Evolutionary conservation across 352 stramenopile species (phyloP).

Genomic region (Phytophthora sojae): DNA sequence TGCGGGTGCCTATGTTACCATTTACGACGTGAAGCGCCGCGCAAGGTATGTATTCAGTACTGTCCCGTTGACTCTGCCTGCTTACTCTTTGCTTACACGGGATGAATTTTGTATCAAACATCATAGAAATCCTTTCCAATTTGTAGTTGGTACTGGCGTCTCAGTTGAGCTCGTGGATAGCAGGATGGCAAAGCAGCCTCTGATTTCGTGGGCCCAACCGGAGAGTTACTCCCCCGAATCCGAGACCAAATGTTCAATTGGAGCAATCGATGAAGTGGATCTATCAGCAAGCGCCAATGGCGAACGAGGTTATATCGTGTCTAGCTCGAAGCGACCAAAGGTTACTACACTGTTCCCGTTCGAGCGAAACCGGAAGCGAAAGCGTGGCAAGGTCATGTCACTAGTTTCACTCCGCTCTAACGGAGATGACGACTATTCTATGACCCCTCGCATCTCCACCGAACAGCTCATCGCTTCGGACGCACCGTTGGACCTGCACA

Average conservation of each 20-base stretch:
- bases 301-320: conserved; percentile 51
- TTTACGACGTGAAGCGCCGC: conserved; percentile 74
- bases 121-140: conserved; percentile 71
- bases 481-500: conserved; percentile 63
- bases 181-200: conserved; percentile 63
- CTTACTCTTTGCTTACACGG: neutral
- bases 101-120: neutral
- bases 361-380: conserved; percentile 41
- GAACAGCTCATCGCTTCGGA: conserved; percentile 70
- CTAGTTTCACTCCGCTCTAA: conserved; percentile 49
- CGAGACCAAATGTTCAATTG: conserved; percentile 40
- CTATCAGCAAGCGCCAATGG: conserved; percentile 39
- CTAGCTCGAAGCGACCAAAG: conserved; percentile 46
- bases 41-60: conserved; percentile 42
- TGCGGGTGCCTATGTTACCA: conserved; percentile 46
- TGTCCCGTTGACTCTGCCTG: neutral
- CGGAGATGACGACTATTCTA: conserved; percentile 43
- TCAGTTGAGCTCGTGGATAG: conserved; percentile 77
- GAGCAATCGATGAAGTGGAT: conserved; percentile 55
- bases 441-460: conserved; percentile 14
- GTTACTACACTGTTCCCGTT: conserved; percentile 58
- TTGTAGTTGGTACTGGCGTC: conserved; percentile 67
- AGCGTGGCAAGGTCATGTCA: conserved; percentile 36
- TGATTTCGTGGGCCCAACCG: conserved; percentile 70
- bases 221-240: conserved; percentile 25